A percentile compares a stretch with the other conserved stretches of the same genome.
Evolutionary conservation across 164 flowering plant species (phyloP).

Genomic region (Vitis cinerea): DNA sequence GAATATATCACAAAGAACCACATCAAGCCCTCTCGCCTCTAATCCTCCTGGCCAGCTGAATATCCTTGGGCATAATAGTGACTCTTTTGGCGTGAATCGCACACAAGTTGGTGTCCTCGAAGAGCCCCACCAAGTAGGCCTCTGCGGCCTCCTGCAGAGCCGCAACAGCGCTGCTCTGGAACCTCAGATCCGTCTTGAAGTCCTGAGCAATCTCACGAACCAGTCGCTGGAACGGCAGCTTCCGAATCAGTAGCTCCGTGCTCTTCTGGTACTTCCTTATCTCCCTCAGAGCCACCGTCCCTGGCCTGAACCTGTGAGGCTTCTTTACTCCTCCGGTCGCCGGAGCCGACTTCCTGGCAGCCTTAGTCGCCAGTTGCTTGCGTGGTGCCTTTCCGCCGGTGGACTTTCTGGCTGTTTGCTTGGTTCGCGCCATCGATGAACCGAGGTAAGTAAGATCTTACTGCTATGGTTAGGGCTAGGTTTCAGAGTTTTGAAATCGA

Average conservation of each 20-base stretch:
- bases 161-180: slow-evolving; percentile 21
- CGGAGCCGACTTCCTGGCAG: slow-evolving; percentile 21
- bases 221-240: slow-evolving; percentile 21
- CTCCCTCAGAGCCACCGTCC: slow-evolving; percentile 22
- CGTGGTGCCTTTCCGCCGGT: slow-evolving; percentile 24
- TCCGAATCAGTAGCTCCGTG: slow-evolving; percentile 17
- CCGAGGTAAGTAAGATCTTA: background rate
- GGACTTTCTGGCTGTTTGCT: background rate
- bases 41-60: too few species aligned
- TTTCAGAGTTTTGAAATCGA: background rate
- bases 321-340: slow-evolving; percentile 1
- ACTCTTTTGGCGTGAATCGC: too few species aligned
- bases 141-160: slow-evolving; percentile 18
- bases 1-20: too few species aligned
- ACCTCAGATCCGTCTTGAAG: slow-evolving; percentile 22
- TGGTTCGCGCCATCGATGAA: slow-evolving; percentile 16
- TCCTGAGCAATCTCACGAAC: slow-evolving; percentile 24
- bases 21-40: too few species aligned
- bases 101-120: too few species aligned
- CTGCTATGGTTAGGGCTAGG: background rate
- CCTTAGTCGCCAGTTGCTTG: slow-evolving; percentile 22
- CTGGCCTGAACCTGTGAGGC: slow-evolving; percentile 24
- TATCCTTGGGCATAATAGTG: too few species aligned
- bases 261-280: slow-evolving; percentile 7
- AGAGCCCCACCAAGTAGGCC: too few species aligned